Percentiles rank a stretch among this genome's conserved stretches.
Conservation (phyloP, 495 filamentous ascomycete species). For the Poronia punctata region DNA sequence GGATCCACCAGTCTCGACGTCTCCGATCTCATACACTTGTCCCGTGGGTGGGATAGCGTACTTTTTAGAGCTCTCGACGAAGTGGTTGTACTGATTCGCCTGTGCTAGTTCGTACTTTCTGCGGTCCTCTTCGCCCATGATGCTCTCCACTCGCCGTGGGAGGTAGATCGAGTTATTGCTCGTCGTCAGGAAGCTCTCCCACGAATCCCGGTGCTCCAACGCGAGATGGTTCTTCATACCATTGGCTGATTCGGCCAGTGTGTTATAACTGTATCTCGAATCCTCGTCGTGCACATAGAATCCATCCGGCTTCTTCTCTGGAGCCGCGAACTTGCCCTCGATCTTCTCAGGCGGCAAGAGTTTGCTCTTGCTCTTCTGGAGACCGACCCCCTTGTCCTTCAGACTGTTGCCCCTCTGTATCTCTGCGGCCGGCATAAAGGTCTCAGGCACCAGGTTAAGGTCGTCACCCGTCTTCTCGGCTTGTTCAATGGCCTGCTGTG, state of each 20-base stretch:
- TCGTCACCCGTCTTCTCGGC: constrained; percentile 79
- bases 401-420: constrained; percentile 40
- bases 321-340: constrained; percentile 63
- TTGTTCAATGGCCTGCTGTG: constrained; percentile 74
- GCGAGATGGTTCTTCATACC: constrained; percentile 23
- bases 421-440: constrained; percentile 67
- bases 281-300: constrained; percentile 59
- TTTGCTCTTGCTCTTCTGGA: constrained; percentile 37
- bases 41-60: constrained; percentile 44
- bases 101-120: constrained; percentile 64
- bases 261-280: constrained; percentile 45
- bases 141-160: constrained; percentile 72
- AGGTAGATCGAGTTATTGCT: constrained; percentile 59
- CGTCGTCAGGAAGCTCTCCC: constrained; percentile 65
- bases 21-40: constrained; percentile 47
- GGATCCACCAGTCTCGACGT: constrained; percentile 39
- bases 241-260: constrained; percentile 23
- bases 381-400: constrained; percentile 27
- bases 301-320: constrained; percentile 53
- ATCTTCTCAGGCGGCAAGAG: constrained; percentile 67
- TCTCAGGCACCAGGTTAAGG: constrained; percentile 84
- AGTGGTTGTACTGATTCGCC: constrained; percentile 43
- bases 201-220: constrained; percentile 56
- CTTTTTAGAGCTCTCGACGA: constrained; percentile 42
- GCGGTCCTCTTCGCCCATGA: constrained; percentile 73